Conservation (phyloP, 1,139 yeast genomes). For the Arxiozyma slooffiae region DNA sequence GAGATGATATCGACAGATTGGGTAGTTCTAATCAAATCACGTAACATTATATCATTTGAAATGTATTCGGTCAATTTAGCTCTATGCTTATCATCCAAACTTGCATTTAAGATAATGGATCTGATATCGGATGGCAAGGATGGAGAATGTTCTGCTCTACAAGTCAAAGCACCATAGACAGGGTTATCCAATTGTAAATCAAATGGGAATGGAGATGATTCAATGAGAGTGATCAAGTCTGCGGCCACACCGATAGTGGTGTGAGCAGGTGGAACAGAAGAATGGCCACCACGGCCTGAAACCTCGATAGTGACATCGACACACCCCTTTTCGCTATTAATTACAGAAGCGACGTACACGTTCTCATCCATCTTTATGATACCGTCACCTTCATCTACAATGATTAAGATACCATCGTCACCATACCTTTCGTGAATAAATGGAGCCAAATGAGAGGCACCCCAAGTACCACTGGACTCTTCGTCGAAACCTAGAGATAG, state of each 20-base stretch:
- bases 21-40: constrained; percentile 44
- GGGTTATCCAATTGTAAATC: constrained; percentile 44
- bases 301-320: constrained; percentile 41
- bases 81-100: constrained; percentile 13
- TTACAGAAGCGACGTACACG: constrained; percentile 48
- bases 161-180: constrained; percentile 34
- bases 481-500: constrained; percentile 67
- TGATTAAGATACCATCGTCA: constrained; percentile 42
- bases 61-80: constrained; percentile 23
- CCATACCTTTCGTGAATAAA: constrained; percentile 45
- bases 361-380: constrained; percentile 33
- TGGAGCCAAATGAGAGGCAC: constrained; percentile 41
- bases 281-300: constrained; percentile 60
- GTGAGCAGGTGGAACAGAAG: constrained; percentile 63
- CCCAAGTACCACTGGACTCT: constrained; percentile 52
- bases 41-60: constrained; percentile 21
- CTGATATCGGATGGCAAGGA: constrained; percentile 15
- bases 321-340: constrained; percentile 61
- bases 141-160: constrained; percentile 36
- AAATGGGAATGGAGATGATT: constrained; percentile 40
- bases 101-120: constrained; percentile 19
- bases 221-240: constrained; percentile 42
- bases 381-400: constrained; percentile 57
- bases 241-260: constrained; percentile 66
- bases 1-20: constrained; percentile 50